Percentiles rank a stretch among this genome's conserved stretches.
Evolutionary conservation across 768 basidiomycete genomes (phyloP).

Genomic region (Mycena haematopus): DNA sequence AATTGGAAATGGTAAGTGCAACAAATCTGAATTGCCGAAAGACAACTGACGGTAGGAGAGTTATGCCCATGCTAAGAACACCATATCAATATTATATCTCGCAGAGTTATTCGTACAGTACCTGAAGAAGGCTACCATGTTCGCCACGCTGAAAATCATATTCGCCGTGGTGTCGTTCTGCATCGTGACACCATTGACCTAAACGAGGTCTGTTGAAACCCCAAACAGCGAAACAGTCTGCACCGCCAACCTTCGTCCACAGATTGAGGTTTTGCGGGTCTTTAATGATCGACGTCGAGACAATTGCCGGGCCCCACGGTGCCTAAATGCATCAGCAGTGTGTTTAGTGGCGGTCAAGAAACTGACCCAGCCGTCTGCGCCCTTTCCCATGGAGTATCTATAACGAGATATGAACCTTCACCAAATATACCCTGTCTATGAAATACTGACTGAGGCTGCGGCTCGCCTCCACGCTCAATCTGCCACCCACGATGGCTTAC

Average conservation of each 20-base stretch:
- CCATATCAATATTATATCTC: too few relatives aligned
- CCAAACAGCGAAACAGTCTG: too few relatives aligned
- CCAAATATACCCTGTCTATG: too few relatives aligned
- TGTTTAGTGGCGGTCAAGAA: slow-evolving; percentile 4
- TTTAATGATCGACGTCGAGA: slow-evolving; percentile 31
- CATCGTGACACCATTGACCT: slow-evolving; percentile 45
- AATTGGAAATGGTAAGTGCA: too few relatives aligned
- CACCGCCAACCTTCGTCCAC: slow-evolving; percentile 49
- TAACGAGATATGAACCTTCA: slow-evolving; percentile 12
- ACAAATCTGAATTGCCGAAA: neutral
- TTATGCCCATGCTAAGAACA: slow-evolving; percentile 52
- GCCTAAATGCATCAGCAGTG: neutral
- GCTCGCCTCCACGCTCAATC: slow-evolving; percentile 48
- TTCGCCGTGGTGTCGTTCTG: slow-evolving; percentile 49
- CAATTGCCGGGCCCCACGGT: neutral
- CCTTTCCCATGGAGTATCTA: slow-evolving; percentile 52
- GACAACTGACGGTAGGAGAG: slow-evolving; percentile 37
- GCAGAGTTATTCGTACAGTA: too few relatives aligned
- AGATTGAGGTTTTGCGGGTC: slow-evolving; percentile 48
- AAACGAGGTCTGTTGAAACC: too few relatives aligned
- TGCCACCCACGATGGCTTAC: slow-evolving; percentile 54
- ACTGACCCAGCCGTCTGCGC: slow-evolving; percentile 46
- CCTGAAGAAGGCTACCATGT: slow-evolving; percentile 37
- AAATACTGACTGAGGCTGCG: slow-evolving; percentile 41
- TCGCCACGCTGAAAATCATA: slow-evolving; percentile 49